Percentiles rank a stretch among this genome's conserved stretches.
phyloP scores from a whole-genome alignment of 768 basidiomycete species.

The Xerocomus potaroensis region DNA sequence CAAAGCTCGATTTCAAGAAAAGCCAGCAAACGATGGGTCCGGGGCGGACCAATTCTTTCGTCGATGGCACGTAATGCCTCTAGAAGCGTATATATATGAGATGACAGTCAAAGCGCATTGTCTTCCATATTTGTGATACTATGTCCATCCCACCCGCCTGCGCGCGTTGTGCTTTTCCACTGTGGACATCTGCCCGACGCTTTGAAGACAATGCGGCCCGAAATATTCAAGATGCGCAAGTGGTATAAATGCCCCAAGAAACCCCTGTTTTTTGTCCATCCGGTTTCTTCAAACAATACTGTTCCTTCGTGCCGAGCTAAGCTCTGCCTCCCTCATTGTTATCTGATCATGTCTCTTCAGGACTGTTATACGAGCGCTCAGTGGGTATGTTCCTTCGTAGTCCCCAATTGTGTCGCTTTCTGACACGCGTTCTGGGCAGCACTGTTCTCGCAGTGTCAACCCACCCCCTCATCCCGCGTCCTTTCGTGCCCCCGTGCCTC shows the following conservation, averaged over 20 bases:
- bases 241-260: conserved; percentile 8
- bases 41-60: no score
- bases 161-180: conserved; percentile 2
- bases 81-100: no score
- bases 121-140: conserved; percentile 1
- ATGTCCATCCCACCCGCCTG: background rate
- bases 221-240: no score
- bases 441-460: background rate
- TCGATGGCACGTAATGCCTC: no score
- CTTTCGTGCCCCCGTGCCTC: no score
- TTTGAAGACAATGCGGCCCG: conserved; percentile 18
- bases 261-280: background rate
- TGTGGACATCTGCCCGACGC: background rate
- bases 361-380: no score
- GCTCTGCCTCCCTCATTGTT: conserved; percentile 6
- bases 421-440: background rate
- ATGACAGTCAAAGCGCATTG: no score
- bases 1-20: no score
- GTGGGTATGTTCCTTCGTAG: no score
- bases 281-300: background rate
- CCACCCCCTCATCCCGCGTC: conserved; percentile 17
- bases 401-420: background rate
- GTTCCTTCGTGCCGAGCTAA: background rate
- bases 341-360: background rate
- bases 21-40: no score